phyloP scores from a whole-genome alignment of 768 basidiomycete genomes.

The Tylopilus balloui region DNA sequence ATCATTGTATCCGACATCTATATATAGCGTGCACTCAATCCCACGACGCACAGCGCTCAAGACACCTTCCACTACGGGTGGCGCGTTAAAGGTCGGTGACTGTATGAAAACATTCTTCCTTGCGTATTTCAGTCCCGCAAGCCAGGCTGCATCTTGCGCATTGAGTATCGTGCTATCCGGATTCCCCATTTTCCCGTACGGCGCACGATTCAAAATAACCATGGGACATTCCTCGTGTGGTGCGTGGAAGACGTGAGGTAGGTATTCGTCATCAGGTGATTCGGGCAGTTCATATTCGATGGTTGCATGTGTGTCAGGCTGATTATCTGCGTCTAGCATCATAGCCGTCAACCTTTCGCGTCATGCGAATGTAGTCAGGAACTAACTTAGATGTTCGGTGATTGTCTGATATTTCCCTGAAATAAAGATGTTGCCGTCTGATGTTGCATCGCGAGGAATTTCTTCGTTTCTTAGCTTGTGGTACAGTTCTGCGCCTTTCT shows the following conservation, averaged over 20 bases:
- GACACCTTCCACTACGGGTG: slow-evolving; percentile 53
- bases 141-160: slow-evolving; percentile 68
- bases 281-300: slow-evolving; percentile 23
- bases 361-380: not conserved
- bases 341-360: slow-evolving; percentile 9
- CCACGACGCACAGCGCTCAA: slow-evolving; percentile 59
- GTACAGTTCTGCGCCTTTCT: slow-evolving; percentile 23
- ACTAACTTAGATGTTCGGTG: slow-evolving; percentile 38
- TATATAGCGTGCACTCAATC: slow-evolving; percentile 54
- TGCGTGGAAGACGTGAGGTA: slow-evolving; percentile 57
- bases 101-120: slow-evolving; percentile 65
- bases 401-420: slow-evolving; percentile 36
- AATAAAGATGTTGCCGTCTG: slow-evolving; percentile 20
- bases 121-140: slow-evolving; percentile 58
- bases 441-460: slow-evolving; percentile 4
- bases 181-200: slow-evolving; percentile 52
- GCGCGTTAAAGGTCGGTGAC: slow-evolving; percentile 68
- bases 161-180: slow-evolving; percentile 37
- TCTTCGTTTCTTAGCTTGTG: slow-evolving; percentile 16
- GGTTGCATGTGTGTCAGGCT: slow-evolving; percentile 32
- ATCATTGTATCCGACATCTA: slow-evolving; percentile 55
- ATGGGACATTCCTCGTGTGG: slow-evolving; percentile 59
- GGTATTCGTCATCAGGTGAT: slow-evolving; percentile 45
- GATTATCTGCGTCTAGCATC: slow-evolving; percentile 32
- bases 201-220: slow-evolving; percentile 59